Base-by-base conservation (phyloP, 2,329 filamentous ascomycete genomes). In the Verticillium albo-atrum region DNA sequence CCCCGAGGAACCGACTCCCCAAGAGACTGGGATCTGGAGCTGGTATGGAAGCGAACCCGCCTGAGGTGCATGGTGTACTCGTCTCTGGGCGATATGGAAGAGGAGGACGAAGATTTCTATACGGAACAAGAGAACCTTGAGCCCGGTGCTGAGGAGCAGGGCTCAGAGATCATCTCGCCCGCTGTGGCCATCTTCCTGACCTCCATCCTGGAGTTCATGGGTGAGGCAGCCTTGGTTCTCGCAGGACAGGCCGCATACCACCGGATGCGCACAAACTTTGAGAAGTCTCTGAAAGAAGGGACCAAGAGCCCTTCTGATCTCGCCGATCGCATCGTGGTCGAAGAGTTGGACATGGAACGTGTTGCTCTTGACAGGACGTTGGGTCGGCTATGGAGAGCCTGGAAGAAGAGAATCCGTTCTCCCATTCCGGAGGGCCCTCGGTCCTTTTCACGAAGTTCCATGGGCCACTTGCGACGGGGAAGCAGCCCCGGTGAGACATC, bases 11-110 rank as follows among this genome's bases (percentile, higher is more conserved):
- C 76, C 52, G 76, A 79, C 32, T 74, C 79, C 2, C 74, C 77
- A 12, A 80, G 81, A 2, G 86, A 89, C 65, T 98, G 94, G 86
- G 92, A 98, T 71, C 78, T 96, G n/a, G 91, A 97, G 70, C 82
- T 93, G 59, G 89, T 93, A 20, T 99, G 95, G 93, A 97, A 96
- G 77, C 85, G 95, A 65, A 95, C 93, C 0, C 87, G 95, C 58
- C 77, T 99, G 68, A 87, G 95, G 62, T 97, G 95, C 73, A 99
- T 99, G 95, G 94, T 99, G 25, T 98, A 98, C 72, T 98, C 93
- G 9, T 93, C 95, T 9, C 80, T 99, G 6, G 95, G 95, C 52
- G 94, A 99, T 70, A 88, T 99, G 83, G 96, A 99, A 73, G 95
- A 99, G 75, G 93, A 98, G 66, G 95, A 99, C 65, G 95, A 98